Base-by-base conservation (phyloP, 306 rosid species). In the Pyrus betulifolia region DNA sequence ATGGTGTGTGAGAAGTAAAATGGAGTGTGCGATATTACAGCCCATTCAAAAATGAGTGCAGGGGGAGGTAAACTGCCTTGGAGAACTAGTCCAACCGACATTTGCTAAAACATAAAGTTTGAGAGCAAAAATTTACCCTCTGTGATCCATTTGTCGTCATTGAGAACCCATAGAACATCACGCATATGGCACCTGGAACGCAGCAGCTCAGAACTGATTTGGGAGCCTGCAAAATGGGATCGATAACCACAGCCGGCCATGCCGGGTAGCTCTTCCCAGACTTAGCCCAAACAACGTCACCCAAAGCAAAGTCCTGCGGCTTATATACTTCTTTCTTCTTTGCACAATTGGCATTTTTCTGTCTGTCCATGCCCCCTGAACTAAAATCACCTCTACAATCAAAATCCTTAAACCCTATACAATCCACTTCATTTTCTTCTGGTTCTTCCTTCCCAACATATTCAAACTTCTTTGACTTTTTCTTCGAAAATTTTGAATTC, bases 201-300 rank as follows among this genome's bases (percentile, higher is more conserved):
- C 90, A 88, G 67, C 91, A 89, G 71, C 86, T 82, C 27, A 95
- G 82, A 42, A 95, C 97, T 4, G 92, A 78, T 46, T 92, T 80
- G 0, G 99, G 99, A 63, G 99, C 99, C 75, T 92, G 85, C 84
- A 79, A 66, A n/a, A 90, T 55, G 25, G 97, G 99, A 77, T 95
- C 97, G 75, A 95, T 95, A 58, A 95, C 99, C 76, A 95, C 86
- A 4, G 93, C 97, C 13, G 97, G 99, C 99, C 99, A 95, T 57
- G 95, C 91, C 3, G 99, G 99, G 76, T 84, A 95, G 70, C 91
- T 89, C 87, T 91, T 88, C 71, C 99, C 99, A 82, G 90, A 90
- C 84, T 92, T 95, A 0, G 97, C 99, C 99, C 99, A 95, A 78
- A 95, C 97, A 49, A 95, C 82, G 76, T 92, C 97, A 9, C 97